phyloP scores from a whole-genome alignment of 75 land plant genomes.

The Ceratopteris richardii region DNA sequence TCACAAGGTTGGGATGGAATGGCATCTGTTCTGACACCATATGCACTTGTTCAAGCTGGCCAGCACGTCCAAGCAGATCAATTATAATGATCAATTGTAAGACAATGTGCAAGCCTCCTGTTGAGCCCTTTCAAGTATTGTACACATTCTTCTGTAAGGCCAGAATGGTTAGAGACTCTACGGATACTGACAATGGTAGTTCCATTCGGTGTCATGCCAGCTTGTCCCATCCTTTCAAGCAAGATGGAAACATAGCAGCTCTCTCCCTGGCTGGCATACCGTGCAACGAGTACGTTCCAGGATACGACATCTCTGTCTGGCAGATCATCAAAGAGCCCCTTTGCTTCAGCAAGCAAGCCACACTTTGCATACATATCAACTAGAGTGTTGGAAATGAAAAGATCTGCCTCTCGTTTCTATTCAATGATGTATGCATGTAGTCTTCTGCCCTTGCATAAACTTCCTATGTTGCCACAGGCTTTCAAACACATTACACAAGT shows the following conservation, averaged over 20 bases:
- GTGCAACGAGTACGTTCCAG: neutral
- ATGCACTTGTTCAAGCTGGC: constrained; percentile 33
- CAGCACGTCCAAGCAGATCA: constrained; percentile 42
- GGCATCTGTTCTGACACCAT: constrained; percentile 11
- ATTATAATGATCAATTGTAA: constrained; percentile 24
- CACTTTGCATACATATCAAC: constrained; percentile 8
- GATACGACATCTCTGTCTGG: neutral
- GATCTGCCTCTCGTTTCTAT: neutral
- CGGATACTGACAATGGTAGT: constrained; percentile 25
- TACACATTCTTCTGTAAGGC: constrained; percentile 31
- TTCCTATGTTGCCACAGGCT: constrained; percentile 14
- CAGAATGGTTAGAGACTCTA: constrained; percentile 22
- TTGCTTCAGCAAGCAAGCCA: neutral
- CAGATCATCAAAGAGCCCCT: neutral
- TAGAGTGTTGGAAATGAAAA: neutral
- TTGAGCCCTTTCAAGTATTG: constrained; percentile 27
- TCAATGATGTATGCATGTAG: neutral
- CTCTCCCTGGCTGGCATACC: constrained; percentile 18
- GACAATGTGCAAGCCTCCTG: constrained; percentile 9
- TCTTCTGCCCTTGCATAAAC: neutral
- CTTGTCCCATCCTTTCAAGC: constrained; percentile 19
- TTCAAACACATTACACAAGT: constrained; percentile 7
- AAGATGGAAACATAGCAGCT: constrained; percentile 13
- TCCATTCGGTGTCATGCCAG: constrained; percentile 15
- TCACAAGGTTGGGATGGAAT: neutral